Percentiles rank a stretch among this genome's conserved stretches.
Conservation (phyloP, 306 rosid species). For the Citrullus colocynthis region DNA sequence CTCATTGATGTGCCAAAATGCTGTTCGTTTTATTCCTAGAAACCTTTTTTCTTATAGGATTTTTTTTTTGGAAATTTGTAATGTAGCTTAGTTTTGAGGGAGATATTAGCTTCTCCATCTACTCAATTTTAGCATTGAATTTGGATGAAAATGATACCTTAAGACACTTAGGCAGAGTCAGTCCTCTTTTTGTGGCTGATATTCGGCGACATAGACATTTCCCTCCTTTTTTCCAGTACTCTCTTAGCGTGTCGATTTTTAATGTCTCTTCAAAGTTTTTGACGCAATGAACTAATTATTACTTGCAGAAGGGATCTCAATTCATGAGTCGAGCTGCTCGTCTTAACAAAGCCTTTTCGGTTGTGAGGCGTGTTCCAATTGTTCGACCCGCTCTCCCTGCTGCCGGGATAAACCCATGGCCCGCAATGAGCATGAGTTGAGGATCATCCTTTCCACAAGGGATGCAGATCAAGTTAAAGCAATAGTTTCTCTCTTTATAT, state of each 20-base stretch:
- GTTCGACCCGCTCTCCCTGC: constrained; percentile 77
- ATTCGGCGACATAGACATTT: not conserved
- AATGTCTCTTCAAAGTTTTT: not conserved
- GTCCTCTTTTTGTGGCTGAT: not conserved
- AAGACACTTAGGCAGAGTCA: not conserved
- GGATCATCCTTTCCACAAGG: constrained; percentile 8
- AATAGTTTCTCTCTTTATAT: not conserved
- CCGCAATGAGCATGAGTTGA: constrained; percentile 78
- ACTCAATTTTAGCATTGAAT: not conserved
- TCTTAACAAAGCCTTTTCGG: constrained; percentile 91
- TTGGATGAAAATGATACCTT: not conserved
- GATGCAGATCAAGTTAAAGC: not conserved
- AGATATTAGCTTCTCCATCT: not conserved
- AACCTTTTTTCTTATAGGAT: not conserved
- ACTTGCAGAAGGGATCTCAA: constrained; percentile 78
- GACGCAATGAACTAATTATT: not conserved
- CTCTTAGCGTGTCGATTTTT: not conserved
- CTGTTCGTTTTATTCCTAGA: not conserved
- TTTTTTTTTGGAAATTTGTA: not conserved
- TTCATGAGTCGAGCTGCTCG: constrained; percentile 70
- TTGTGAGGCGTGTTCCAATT: constrained; percentile 82
- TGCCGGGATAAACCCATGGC: constrained; percentile 65
- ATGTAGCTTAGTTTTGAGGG: not conserved
- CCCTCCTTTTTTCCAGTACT: not conserved
- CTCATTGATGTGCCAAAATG: not conserved